Conservation (phyloP, 2,329 filamentous ascomycete species). For the Diaporthe australafricana region DNA sequence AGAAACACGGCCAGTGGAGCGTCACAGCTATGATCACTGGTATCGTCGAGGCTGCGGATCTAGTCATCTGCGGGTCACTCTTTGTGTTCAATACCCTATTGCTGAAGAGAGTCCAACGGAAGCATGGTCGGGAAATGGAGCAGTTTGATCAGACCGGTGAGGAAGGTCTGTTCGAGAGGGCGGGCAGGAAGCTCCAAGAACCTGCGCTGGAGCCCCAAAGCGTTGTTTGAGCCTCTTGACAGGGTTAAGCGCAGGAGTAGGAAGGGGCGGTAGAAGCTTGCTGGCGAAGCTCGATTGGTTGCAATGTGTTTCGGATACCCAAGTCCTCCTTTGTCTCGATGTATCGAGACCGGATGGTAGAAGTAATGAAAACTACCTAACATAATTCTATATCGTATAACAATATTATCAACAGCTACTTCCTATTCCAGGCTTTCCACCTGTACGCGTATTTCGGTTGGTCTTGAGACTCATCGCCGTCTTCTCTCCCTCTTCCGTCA, state of each 20-base stretch:
- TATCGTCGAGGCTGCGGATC: slow-evolving; percentile 39
- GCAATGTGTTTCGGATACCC: background rate
- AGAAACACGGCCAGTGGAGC: slow-evolving; percentile 57
- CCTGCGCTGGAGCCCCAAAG: slow-evolving; percentile 28
- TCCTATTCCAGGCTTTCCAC: too few relatives aligned
- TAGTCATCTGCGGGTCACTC: slow-evolving; percentile 21
- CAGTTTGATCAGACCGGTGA: slow-evolving; percentile 25
- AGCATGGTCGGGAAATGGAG: slow-evolving; percentile 24
- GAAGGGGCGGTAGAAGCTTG: background rate
- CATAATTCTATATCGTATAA: too few relatives aligned
- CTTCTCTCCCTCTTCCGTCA: too few relatives aligned
- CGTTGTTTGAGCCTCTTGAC: background rate
- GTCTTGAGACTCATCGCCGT: too few relatives aligned
- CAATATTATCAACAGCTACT: too few relatives aligned
- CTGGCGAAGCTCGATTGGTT: slow-evolving; percentile 1
- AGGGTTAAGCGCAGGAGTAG: background rate
- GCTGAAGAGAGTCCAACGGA: slow-evolving; percentile 31
- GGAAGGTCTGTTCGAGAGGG: slow-evolving; percentile 13
- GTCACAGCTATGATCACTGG: slow-evolving; percentile 30
- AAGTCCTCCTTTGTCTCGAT: background rate
- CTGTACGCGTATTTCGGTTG: too few relatives aligned
- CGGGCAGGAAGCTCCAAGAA: slow-evolving; percentile 20
- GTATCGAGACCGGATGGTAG: background rate
- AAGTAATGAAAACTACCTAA: background rate
- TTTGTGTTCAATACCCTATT: slow-evolving; percentile 26